Base-by-base conservation (phyloP, 192 early-diverging fungal genomes). In the Phlyctochytrium planicorne region DNA sequence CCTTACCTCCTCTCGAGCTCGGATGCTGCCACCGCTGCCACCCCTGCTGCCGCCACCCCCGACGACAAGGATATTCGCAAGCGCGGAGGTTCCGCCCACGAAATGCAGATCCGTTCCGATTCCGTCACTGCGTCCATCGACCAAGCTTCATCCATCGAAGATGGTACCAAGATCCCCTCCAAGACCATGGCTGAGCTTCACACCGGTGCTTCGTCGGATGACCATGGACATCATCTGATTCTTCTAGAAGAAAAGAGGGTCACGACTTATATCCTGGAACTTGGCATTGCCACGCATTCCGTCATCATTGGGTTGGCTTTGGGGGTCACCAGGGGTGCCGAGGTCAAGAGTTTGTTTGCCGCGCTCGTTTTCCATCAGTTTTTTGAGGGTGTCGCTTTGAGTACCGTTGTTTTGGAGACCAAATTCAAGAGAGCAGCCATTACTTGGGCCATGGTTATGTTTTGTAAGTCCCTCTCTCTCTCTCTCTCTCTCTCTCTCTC, bases 331-430 rank as follows among this genome's bases (percentile, higher is more conserved):
- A 25, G 60, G 16, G 57, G 63, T 53, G 40, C 30, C 23, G 69
- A 65, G 20, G 82, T 75, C 59, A 60, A 40, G 24, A 47, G 71
- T 27, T 72, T 84, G 25, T 63, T 84, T 25, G 69, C 74, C 53
- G 82, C 82, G 14, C 30, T 84, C 29, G 16, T 25, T 0, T 84
- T 84, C 68, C 82, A 84, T 47, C 82, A 84, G 59, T 68, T 82
- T 60, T 74, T 73, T 57, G 71, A 73, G 61, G 71, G 73, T 29
- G 78, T 77, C 69, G 68, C 76, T 23, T 37, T 77, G 3, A 62
- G 63, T 32, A 70, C 66, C 1, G 30, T 73, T 17, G 67, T 73
- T 68, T 64, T 55, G 10, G 55, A 50, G 40, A 50, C n/a, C 12
- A 50, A 50, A n/a, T 10, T 50, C 10, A 50, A 50, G 40, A n/a